Percentiles rank a stretch among this genome's conserved stretches.
Conservation (phyloP, 2,329 filamentous ascomycete species). For the Phialophora tarda region DNA sequence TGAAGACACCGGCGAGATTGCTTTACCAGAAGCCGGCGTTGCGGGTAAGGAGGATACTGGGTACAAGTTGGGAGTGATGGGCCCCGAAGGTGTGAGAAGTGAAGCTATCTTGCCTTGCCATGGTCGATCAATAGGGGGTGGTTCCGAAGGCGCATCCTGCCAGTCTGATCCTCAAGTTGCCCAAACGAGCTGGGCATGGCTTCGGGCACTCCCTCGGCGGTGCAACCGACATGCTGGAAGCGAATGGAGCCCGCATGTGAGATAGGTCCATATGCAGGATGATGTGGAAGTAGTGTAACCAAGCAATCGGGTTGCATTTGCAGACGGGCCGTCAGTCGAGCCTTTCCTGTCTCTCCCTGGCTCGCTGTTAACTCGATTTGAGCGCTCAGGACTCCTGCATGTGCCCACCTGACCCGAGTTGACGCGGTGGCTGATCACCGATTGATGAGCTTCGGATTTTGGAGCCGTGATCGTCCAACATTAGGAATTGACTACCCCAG, state of each 20-base stretch:
- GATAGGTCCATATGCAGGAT: constrained; percentile 20
- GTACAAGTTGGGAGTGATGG: neutral
- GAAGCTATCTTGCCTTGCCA: neutral
- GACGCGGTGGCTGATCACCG: neutral
- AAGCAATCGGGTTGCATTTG: constrained; percentile 30
- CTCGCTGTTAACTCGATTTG: constrained; percentile 8
- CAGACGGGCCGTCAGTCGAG: constrained; percentile 26
- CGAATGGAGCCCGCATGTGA: constrained; percentile 18
- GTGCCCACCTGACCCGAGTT: constrained; percentile 22
- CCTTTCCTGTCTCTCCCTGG: constrained; percentile 8
- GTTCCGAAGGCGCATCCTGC: constrained; percentile 4
- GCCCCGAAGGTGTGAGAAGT: neutral
- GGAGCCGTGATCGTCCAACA: constrained; percentile 3
- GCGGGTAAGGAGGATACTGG: neutral
- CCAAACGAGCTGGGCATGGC: constrained; percentile 15
- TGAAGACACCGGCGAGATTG: neutral
- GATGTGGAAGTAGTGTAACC: constrained; percentile 14
- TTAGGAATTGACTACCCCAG: neutral
- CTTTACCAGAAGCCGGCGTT: neutral
- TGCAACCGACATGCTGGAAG: constrained; percentile 27
- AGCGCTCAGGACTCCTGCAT: neutral
- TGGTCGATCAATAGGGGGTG: constrained; percentile 12
- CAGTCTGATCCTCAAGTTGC: constrained; percentile 2
- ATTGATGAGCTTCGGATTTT: neutral
- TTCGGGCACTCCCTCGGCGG: constrained; percentile 22